Evolutionary conservation across 1,139 yeast species (phyloP), one percentile per base, ranked within the genome.

Genomic region (Debaryomyces singareniensis): DNA sequence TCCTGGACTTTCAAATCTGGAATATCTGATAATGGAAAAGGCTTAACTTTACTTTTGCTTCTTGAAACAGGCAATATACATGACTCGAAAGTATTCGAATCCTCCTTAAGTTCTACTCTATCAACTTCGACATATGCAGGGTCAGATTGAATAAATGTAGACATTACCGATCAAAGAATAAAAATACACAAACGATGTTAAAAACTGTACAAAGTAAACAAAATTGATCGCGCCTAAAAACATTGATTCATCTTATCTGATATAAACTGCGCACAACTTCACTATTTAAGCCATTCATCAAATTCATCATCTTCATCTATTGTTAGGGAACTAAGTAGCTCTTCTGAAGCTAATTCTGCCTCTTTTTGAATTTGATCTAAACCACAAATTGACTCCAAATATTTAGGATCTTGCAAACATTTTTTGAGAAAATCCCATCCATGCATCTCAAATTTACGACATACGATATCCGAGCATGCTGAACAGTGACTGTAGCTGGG

Each of bases 391-490:
- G 74, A 75, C 40, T 86, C 96, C 24, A 91, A 66, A 43, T 74
- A 82, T 18, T 61, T 66, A 1, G 78, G 59, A 40, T 83, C 76
- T 37, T 77, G 66, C 28, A 91, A 58, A 13, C 96, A 91, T 10
- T 53, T 51, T 42, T 65, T 65, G 2, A 91, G 81, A 61, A 91
- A 91, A 4, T 72, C 75, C 97, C 97, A 91, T 0, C 87, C 89
- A 0, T 62, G 53, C 2, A 49, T 41, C 12, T 51, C 40, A 57
- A 68, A 85, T 5, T 62, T 66, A 1, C 61, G 52, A 1, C 82
- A 43, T 3, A 91, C 79, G 0, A 61, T 42, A 0, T 52, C 39
- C 1, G 95, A 83, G 45, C 98, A 91, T 0, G 91, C 98, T 0
- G 96, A 80, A 51, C 98, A 91, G 43, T 72, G 67, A 22, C 67